phyloP scores from a whole-genome alignment of 2,329 filamentous ascomycete genomes.

The Ceratocystis papillata region DNA sequence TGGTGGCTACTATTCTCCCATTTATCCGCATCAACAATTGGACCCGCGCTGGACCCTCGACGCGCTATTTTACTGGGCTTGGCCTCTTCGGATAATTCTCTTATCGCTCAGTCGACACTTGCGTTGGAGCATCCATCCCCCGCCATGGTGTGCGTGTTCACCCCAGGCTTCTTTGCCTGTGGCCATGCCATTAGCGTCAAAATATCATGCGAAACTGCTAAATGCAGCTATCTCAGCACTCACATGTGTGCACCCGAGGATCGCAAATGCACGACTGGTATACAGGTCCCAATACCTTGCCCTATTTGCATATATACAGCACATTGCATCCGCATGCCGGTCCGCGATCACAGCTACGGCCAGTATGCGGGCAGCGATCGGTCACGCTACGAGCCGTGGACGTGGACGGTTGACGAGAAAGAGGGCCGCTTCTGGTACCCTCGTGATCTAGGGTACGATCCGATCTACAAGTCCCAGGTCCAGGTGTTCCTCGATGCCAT shows the following conservation, averaged over 20 bases:
- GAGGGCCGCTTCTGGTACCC: slow-evolving; percentile 1
- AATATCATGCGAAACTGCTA: slow-evolving; percentile 2
- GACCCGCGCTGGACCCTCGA: too few species aligned
- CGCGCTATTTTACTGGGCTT: too few species aligned
- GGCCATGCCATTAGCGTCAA: slow-evolving; percentile 12
- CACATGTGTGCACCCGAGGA: not conserved
- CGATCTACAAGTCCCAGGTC: slow-evolving; percentile 6
- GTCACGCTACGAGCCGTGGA: slow-evolving; percentile 7
- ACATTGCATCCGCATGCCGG: not conserved
- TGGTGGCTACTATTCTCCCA: not conserved
- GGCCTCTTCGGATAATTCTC: too few species aligned
- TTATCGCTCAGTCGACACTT: not conserved
- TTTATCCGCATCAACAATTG: not conserved
- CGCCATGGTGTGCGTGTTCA: slow-evolving; percentile 9
- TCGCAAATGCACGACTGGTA: not conserved
- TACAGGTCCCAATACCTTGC: not conserved
- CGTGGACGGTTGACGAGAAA: not conserved
- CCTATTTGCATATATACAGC: not conserved
- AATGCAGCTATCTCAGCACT: slow-evolving; percentile 9
- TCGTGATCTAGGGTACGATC: slow-evolving; percentile 1
- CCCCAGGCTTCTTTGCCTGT: slow-evolving; percentile 14
- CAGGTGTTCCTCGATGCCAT: slow-evolving; percentile 10
- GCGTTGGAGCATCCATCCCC: not conserved
- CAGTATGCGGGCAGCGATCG: slow-evolving; percentile 1
- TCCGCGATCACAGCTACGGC: not conserved